A percentile compares a stretch with the other conserved stretches of the same genome.
Conservation (phyloP, 257 asterid genomes). For the Solanum paucissectum region DNA sequence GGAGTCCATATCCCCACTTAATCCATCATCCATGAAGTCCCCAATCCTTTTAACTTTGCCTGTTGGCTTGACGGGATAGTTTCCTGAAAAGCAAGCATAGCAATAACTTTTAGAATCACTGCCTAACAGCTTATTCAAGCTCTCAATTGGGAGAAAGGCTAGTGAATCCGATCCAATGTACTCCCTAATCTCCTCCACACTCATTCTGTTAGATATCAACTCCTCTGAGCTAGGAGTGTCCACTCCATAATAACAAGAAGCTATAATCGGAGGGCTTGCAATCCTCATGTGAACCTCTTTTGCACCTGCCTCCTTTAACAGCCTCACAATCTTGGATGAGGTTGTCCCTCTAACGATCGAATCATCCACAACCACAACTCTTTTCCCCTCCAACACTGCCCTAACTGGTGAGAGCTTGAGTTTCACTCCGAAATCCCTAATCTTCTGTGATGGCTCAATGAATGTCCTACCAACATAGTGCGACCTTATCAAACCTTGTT, state of each 20-base stretch:
- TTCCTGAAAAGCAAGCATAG: constrained; percentile 76
- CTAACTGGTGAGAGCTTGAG: constrained; percentile 72
- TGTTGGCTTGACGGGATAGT: constrained; percentile 63
- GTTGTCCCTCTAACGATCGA: constrained; percentile 94
- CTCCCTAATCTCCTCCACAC: constrained; percentile 59
- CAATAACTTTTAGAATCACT: constrained; percentile 37
- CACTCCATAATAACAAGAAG: constrained; percentile 79
- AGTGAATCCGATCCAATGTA: constrained; percentile 80
- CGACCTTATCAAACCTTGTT: constrained; percentile 79
- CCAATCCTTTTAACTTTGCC: constrained; percentile 83
- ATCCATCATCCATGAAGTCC: constrained; percentile 76
- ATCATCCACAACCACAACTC: constrained; percentile 98
- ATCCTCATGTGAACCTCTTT: constrained; percentile 95
- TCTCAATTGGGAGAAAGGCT: constrained; percentile 55
- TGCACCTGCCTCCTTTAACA: constrained; percentile 82
- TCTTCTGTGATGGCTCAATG: constrained; percentile 91
- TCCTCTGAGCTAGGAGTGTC: constrained; percentile 76
- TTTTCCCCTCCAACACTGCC: constrained; percentile 85
- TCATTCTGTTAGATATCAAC: constrained; percentile 74
- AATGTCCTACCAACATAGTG: constrained; percentile 91
- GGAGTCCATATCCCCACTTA: constrained; percentile 50
- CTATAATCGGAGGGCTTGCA: constrained; percentile 85
- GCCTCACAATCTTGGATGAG: constrained; percentile 74
- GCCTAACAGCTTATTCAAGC: constrained; percentile 38
- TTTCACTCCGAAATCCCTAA: constrained; percentile 90